These are phyloP conservation scores for Hygrophorus russula DNA, from an alignment of 768 basidiomycete species.

Conservation along the genomic window DNA sequence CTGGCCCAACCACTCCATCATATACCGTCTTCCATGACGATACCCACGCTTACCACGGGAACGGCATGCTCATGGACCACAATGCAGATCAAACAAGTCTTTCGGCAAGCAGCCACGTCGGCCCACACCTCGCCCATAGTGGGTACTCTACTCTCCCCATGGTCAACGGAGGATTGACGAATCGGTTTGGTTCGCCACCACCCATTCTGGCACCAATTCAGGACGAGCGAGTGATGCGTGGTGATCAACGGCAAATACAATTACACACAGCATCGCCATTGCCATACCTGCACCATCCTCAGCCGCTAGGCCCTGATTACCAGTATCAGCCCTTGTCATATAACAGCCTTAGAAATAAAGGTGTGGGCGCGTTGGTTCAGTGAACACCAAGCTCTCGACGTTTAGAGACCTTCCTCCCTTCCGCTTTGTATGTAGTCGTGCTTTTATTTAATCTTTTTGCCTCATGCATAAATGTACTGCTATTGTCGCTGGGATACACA, in stretches of 20 bases:
- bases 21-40: constrained; percentile 39
- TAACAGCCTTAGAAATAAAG: constrained; percentile 11
- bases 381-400: constrained; percentile 8
- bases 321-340: constrained; percentile 19
- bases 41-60: constrained; percentile 24
- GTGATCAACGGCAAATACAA: constrained; percentile 13
- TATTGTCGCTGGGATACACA: too few relatives aligned
- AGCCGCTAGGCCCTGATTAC: constrained; percentile 26
- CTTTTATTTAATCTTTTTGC: background rate
- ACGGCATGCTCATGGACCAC: constrained; percentile 17
- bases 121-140: constrained; percentile 15
- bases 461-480: background rate
- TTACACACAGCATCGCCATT: constrained; percentile 14
- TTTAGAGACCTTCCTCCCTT: background rate
- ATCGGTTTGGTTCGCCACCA: constrained; percentile 41
- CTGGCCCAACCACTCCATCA: constrained; percentile 32
- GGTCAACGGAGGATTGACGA: constrained; percentile 8
- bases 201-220: constrained; percentile 49
- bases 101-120: constrained; percentile 19
- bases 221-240: constrained; percentile 22
- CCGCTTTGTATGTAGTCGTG: background rate
- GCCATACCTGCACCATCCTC: constrained; percentile 31
- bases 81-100: constrained; percentile 18
- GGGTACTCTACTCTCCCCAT: constrained; percentile 12
- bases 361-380: constrained; percentile 27